phyloP scores from a whole-genome alignment of 108 stramenopile genomes.

The Cyclotella sp. region DNA sequence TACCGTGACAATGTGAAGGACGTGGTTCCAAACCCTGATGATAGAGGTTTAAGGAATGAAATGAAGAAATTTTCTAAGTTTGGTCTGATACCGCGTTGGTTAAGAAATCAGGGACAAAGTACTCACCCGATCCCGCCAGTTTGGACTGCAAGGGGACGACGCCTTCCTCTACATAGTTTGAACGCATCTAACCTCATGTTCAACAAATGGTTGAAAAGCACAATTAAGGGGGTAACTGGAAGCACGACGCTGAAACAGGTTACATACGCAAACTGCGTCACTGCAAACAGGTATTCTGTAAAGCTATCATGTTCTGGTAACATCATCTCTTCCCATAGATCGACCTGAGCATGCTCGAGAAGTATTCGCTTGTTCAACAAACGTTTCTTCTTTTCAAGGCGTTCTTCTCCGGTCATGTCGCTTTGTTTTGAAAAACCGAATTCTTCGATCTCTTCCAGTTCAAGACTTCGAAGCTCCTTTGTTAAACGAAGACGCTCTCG shows the following conservation, averaged over 20 bases:
- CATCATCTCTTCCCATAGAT: conserved; percentile 87
- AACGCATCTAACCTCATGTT: conserved; percentile 95
- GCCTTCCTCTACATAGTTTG: conserved; percentile 93
- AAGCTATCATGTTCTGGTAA: conserved; percentile 90
- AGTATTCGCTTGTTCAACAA: conserved; percentile 81
- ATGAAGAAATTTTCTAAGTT: background rate
- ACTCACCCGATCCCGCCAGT: conserved; percentile 91
- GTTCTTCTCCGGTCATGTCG: conserved; percentile 34
- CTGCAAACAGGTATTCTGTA: conserved; percentile 91
- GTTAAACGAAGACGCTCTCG: conserved; percentile 55
- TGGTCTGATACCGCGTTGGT: background rate
- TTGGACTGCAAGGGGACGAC: conserved; percentile 88
- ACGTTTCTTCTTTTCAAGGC: conserved; percentile 49
- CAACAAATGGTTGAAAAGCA: conserved; percentile 92
- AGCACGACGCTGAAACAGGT: conserved; percentile 96
- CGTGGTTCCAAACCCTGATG: conserved; percentile 87
- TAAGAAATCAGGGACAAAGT: background rate
- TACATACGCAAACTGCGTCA: conserved; percentile 94
- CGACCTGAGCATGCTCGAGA: conserved; percentile 86
- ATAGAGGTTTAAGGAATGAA: no score
- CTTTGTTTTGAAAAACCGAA: conserved; percentile 35
- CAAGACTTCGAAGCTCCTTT: conserved; percentile 64
- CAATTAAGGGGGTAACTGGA: conserved; percentile 93
- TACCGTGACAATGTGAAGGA: conserved; percentile 95
- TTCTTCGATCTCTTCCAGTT: conserved; percentile 62